Evolutionary conservation across 441 rosid genomes (phyloP).

Genomic region (Melastoma candidum): DNA sequence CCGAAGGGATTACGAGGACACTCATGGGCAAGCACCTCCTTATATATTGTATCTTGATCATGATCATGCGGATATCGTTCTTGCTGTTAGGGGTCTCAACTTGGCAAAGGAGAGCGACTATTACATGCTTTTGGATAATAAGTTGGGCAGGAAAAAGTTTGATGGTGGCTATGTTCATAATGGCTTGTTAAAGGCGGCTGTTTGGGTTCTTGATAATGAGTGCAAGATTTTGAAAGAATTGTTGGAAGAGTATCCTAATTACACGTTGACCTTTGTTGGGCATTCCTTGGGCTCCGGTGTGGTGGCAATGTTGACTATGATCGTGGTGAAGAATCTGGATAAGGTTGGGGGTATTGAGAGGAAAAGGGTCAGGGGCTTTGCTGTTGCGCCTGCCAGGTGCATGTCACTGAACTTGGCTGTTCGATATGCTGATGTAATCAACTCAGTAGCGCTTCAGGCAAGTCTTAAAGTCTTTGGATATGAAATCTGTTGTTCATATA

Average conservation of each 20-base stretch:
- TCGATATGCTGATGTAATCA: constrained; percentile 74
- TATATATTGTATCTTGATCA: constrained; percentile 78
- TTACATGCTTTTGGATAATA: constrained; percentile 73
- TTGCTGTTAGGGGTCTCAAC: constrained; percentile 67
- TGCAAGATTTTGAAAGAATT: constrained; percentile 43
- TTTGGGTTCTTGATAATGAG: constrained; percentile 68
- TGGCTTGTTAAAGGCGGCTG: constrained; percentile 74
- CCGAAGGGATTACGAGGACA: constrained; percentile 51
- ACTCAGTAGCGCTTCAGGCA: constrained; percentile 80
- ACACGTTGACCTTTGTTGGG: constrained; percentile 68
- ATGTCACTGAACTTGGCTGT: constrained; percentile 84
- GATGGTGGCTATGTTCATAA: constrained; percentile 87
- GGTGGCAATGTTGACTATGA: constrained; percentile 51
- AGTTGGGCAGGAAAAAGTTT: constrained; percentile 71
- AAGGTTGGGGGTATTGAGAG: constrained; percentile 63
- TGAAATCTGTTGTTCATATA: no score
- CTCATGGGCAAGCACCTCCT: constrained; percentile 55
- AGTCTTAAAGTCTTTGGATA: background rate
- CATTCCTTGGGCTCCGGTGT: constrained; percentile 86
- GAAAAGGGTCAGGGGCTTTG: constrained; percentile 69
- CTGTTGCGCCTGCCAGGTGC: constrained; percentile 79
- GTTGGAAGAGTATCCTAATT: constrained; percentile 46
- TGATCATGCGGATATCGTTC: constrained; percentile 39
- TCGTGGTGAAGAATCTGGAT: constrained; percentile 42
- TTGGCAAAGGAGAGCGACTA: constrained; percentile 73